Percentiles rank a stretch among this genome's conserved stretches.
Evolutionary conservation across 495 filamentous ascomycete species (phyloP).

Genomic region (Daldinia caldariorum): DNA sequence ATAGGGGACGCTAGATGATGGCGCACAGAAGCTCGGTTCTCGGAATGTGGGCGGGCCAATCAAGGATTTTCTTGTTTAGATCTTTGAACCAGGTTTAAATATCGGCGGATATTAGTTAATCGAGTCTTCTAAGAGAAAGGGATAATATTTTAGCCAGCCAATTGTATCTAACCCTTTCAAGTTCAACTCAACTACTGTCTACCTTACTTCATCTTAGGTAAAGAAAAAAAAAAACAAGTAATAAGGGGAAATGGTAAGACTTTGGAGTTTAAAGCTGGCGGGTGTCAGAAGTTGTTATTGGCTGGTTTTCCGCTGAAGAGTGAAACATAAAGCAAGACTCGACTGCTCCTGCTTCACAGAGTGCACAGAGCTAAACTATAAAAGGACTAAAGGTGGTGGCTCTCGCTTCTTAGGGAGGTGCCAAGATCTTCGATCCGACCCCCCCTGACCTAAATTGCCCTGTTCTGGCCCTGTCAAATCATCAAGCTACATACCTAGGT

Average conservation of each 20-base stretch:
- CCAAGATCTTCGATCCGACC: conserved; percentile 5
- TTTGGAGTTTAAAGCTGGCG: conserved; percentile 6
- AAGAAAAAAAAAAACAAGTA: neutral
- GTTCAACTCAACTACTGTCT: neutral
- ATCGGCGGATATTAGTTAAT: conserved; percentile 5
- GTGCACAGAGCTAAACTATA: conserved; percentile 6
- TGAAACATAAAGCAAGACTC: conserved; percentile 27
- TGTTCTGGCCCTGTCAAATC: conserved; percentile 2
- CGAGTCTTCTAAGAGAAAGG: conserved; percentile 5
- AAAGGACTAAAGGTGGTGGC: neutral
- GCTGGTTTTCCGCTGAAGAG: conserved; percentile 7
- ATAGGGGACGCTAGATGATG: conserved; percentile 19
- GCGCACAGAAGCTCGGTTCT: conserved; percentile 29
- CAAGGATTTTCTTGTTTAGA: conserved; percentile 22
- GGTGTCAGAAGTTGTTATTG: conserved; percentile 12
- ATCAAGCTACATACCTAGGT: too few relatives aligned
- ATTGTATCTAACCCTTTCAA: neutral
- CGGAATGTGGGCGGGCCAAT: conserved; percentile 29
- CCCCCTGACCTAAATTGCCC: too few relatives aligned
- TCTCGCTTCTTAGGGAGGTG: conserved; percentile 16
- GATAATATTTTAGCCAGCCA: neutral
- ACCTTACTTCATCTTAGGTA: neutral
- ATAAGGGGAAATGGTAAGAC: conserved; percentile 20
- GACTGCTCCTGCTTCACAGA: neutral
- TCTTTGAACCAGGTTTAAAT: conserved; percentile 5